phyloP scores from a whole-genome alignment of 768 basidiomycete species.

The Hericium alpestre region DNA sequence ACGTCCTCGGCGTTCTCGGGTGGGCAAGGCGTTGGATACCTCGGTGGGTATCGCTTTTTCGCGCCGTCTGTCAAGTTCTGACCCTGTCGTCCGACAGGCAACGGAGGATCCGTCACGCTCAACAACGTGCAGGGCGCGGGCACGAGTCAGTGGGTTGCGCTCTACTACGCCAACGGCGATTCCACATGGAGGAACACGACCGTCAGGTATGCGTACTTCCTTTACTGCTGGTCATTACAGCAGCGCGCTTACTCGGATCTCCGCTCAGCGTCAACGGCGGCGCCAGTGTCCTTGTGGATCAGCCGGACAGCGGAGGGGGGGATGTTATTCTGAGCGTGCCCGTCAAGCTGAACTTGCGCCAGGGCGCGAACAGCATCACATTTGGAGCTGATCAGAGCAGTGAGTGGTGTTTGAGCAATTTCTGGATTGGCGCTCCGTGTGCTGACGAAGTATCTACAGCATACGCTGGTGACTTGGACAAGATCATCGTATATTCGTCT shows the following conservation, averaged over 20 bases:
- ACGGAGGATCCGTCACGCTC: slow-evolving; percentile 47
- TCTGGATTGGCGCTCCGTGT: background rate
- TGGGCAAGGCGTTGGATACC: slow-evolving; percentile 41
- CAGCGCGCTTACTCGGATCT: background rate
- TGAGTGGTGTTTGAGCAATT: slow-evolving; percentile 19
- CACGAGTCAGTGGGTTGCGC: slow-evolving; percentile 44
- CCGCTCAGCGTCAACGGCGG: slow-evolving; percentile 46
- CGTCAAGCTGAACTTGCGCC: slow-evolving; percentile 38
- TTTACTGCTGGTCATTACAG: background rate
- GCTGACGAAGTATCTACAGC: slow-evolving; percentile 12
- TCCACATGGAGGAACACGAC: slow-evolving; percentile 50
- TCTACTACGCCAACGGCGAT: slow-evolving; percentile 54
- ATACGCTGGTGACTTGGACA: slow-evolving; percentile 52
- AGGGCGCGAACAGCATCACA: slow-evolving; percentile 42
- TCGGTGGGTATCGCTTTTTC: slow-evolving; percentile 27
- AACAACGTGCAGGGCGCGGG: slow-evolving; percentile 48
- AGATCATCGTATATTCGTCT: slow-evolving; percentile 41
- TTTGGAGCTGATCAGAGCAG: slow-evolving; percentile 39
- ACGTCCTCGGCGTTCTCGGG: slow-evolving; percentile 40
- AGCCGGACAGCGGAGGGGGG: slow-evolving; percentile 48
- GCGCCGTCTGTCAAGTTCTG: background rate
- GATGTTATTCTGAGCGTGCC: slow-evolving; percentile 45
- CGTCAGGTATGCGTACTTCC: slow-evolving; percentile 31
- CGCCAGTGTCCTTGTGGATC: slow-evolving; percentile 38
- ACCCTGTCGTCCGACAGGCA: slow-evolving; percentile 23